Base-by-base conservation (phyloP, 2,329 filamentous ascomycete genomes). In the Onygenales sp. region DNA sequence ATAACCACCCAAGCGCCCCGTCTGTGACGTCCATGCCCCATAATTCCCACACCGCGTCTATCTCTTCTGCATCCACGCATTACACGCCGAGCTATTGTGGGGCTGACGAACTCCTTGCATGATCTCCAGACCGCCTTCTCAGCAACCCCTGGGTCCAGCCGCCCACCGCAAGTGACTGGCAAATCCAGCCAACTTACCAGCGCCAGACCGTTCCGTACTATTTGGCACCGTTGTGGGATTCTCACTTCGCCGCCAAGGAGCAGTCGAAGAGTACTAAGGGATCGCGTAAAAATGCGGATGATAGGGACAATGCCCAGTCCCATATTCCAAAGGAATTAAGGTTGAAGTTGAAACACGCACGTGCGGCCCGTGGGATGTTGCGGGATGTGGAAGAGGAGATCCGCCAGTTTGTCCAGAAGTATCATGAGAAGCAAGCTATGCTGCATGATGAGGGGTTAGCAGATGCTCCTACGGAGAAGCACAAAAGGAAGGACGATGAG, bases 351-450 rank as follows among this genome's bases (percentile, higher is more conserved):
- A 96, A 95, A 81, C 84, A 86, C 62, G 76, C 81, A 45, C 86
- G 85, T 54, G 88, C 85, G 6, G 86, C 94, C 11, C 87, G 86
- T 64, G 81, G 81, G 3, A 83, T 95, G 74, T 79, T 97, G 14
- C 86, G 88, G 62, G 85, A 86, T 46, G 77, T 98, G 0, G 93
- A 98, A 71, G 82, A 87, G 65, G 88, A 92, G 14, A 86, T 97
- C 7, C 75, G 93, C 45, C 75, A 76, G 44, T 96, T 92, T 61
- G 79, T 95, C 7, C 68, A 73, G 60, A 74, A 77, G 63, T 86
- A 80, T 75, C 79, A 82, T 56, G 67, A 74, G 44, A 71, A 72
- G 34, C 79, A 81, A 52, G 69, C 72, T 27, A 67, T 77, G 57
- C 68, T 76, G 11, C 68, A 64, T 37, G 70, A 71, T 52, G 72